phyloP scores from a whole-genome alignment of 441 rosid species.

The Adansonia madagascariensis region DNA sequence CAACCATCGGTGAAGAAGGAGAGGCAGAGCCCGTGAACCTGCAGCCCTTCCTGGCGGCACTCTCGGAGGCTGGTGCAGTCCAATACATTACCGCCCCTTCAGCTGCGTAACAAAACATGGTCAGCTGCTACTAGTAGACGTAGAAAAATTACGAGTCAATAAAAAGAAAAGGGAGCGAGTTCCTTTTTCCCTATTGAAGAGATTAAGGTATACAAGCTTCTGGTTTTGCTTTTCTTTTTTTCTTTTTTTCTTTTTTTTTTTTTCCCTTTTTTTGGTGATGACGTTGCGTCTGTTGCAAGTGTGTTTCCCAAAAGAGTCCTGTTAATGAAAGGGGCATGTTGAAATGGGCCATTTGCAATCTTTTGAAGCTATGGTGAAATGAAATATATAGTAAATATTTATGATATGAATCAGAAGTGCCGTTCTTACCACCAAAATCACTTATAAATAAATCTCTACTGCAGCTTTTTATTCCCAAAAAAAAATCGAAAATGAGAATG shows the following conservation, averaged over 20 bases:
- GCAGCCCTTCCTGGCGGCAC: slow-evolving; percentile 46
- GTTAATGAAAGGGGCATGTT: background rate
- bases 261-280: background rate
- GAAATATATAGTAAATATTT: background rate
- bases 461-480: no score
- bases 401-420: background rate
- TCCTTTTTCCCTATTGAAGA: slow-evolving; percentile 31
- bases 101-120: slow-evolving; percentile 40
- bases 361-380: background rate
- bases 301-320: background rate
- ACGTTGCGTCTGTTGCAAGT: background rate
- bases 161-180: slow-evolving; percentile 20
- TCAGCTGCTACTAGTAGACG: background rate
- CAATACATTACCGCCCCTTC: slow-evolving; percentile 56
- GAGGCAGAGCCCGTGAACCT: slow-evolving; percentile 33
- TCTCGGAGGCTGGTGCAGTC: slow-evolving; percentile 45
- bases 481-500: no score
- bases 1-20: slow-evolving; percentile 14
- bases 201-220: background rate
- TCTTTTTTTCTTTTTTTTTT: background rate
- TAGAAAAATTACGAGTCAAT: background rate
- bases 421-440: background rate
- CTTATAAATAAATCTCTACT: background rate
- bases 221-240: no score
- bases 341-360: background rate